Evolutionary conservation across 495 filamentous ascomycete species (phyloP), one percentile per base, ranked within the genome.

Genomic region (Stereocaulon alpinum): DNA sequence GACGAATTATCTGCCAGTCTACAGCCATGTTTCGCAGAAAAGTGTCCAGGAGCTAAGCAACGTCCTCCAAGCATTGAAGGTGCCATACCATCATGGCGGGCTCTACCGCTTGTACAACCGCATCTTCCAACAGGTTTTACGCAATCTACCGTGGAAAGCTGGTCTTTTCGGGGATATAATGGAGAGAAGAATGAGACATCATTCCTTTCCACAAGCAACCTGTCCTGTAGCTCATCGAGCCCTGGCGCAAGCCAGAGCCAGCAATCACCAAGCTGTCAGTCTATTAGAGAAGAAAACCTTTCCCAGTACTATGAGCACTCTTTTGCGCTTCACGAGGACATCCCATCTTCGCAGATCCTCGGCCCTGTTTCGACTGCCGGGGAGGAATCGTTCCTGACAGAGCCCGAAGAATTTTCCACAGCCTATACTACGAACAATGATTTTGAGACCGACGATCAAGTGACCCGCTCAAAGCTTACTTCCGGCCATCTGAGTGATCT

Each of bases 221-320:
- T 64, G 6, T 64, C 63, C 6, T 51, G 41, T 15, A 5, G 50
- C 27, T 60, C 63, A 11, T 20, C 44, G 6, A 40, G 18, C 24
- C 22, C 42, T 2, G 15, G 48, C 24, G 56, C 22, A 43, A n/a
- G 15, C 9, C n/a, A 22, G 6, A 45, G 11, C 27, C 40, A 51
- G 22, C 18, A 5, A 14, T 56, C 37, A 34, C 30, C 17, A 14
- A 32, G 11, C 12, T 55, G 37, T 2, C 37, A 51, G 15, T 17
- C 20, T 15, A 34, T 20, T 1, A 68, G 73, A 10, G 74, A 76
- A 55, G 72, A 77, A 6, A 57, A 69, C 6, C 69, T 80, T 12
- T 77, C 82, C 6, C 78, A 83, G 60, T 89, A 89, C 65, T 87
- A 88, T 66, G 80, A 89, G 61, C 83, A 87, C 66, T 90, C 87